Conservation (phyloP, 179 eudicot genomes). For the Gypsophila paniculata region DNA sequence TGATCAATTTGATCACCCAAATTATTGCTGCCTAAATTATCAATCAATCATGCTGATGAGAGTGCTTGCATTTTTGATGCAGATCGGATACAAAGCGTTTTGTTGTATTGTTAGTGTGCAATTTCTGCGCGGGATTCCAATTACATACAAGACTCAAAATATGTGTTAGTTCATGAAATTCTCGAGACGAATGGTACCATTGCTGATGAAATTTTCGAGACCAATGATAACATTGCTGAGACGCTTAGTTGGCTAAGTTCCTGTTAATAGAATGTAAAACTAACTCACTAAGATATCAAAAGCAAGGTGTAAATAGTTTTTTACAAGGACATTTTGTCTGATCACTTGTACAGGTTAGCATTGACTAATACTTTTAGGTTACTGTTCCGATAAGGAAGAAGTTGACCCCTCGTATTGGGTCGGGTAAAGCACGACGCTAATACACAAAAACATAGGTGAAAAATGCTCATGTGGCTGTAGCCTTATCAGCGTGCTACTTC, state of each 20-base stretch:
- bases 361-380: neutral
- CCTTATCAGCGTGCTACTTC: no score
- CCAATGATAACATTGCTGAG: neutral
- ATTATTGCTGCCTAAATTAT: neutral
- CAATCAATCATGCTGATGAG: neutral
- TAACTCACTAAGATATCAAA: neutral
- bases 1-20: no score
- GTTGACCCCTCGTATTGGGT: neutral
- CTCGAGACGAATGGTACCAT: no score
- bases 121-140: no score
- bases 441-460: no score
- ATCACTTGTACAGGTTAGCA: conserved; percentile 3
- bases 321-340: conserved; percentile 7
- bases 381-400: neutral
- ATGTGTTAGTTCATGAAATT: no score
- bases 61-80: conserved; percentile 6
- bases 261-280: neutral
- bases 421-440: neutral
- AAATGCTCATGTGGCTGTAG: no score
- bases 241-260: neutral
- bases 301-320: conserved; percentile 15
- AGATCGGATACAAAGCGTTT: conserved; percentile 1
- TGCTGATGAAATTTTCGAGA: neutral
- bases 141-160: no score
- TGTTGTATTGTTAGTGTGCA: neutral